Percentiles rank a stretch among this genome's conserved stretches.
These are phyloP conservation scores for Symbiodinium natans DNA, from an alignment of 73 alveolate species.

Conservation along the genomic window DNA sequence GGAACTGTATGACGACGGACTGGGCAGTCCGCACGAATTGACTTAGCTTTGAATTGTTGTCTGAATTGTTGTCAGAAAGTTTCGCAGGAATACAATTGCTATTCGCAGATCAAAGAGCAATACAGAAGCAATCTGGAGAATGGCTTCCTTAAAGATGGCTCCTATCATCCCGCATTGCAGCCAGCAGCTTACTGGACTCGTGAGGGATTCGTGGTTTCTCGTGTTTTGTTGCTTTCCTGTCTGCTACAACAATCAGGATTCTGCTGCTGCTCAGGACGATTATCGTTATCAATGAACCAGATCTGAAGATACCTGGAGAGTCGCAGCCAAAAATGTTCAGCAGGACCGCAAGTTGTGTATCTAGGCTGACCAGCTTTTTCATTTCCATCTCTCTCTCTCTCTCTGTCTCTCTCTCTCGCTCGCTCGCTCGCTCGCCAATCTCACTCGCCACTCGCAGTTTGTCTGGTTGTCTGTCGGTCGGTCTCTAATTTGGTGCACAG, in stretches of 20 bases:
- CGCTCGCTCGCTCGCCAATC: background rate
- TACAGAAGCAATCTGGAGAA: slow-evolving; percentile 81
- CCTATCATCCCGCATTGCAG: slow-evolving; percentile 60
- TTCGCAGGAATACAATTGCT: slow-evolving; percentile 79
- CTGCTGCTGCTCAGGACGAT: slow-evolving; percentile 51
- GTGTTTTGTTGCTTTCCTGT: background rate
- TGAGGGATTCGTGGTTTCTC: background rate
- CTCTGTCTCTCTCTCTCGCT: too few relatives aligned
- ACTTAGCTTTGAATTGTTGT: too few relatives aligned
- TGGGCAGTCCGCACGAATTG: too few relatives aligned
- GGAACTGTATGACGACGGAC: slow-evolving; percentile 77
- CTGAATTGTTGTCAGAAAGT: too few relatives aligned
- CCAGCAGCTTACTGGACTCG: background rate
- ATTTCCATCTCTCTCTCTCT: too few relatives aligned
- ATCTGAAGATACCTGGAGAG: slow-evolving; percentile 79
- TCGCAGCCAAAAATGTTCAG: slow-evolving; percentile 46
- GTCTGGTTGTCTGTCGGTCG: too few relatives aligned
- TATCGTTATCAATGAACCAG: slow-evolving; percentile 84
- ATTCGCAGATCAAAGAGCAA: slow-evolving; percentile 73
- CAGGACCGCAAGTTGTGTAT: slow-evolving; percentile 6
- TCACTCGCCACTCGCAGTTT: background rate
- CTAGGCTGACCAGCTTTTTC: background rate
- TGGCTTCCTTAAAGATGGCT: slow-evolving; percentile 54
- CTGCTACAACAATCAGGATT: too few relatives aligned
- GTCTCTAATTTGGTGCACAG: too few relatives aligned